Base-by-base conservation (phyloP, 169 alveolate genomes). In the Cryptosporidium sp. region DNA sequence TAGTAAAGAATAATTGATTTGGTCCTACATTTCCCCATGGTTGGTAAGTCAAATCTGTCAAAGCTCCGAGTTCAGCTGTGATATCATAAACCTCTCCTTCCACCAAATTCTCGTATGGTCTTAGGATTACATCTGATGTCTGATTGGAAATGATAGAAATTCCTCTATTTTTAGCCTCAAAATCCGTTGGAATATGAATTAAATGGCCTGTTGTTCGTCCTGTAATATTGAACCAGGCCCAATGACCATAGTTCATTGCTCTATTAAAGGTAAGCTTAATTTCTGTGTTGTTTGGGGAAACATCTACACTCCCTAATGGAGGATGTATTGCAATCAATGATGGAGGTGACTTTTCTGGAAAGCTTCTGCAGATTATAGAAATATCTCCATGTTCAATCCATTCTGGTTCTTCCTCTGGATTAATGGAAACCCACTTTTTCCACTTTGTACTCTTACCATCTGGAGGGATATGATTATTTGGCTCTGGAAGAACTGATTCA, bases 11-110 rank as follows among this genome's bases (percentile, higher is more conserved):
- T 10, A 91, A 16, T 9, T 62, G 84, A 16, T 87, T 91, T 12
- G 62, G 69, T 23, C 85, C 91, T 3, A 93, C 92, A 51, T 93
- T 92, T 52, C 94, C 95, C 95, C 94, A 91, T 1, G 95, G 95
- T 58, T 93, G 91, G 91, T 93, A 93, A n/a, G 93, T 68, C 12
- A 91, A 62, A 58, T 93, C 95, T 35, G 94, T 91, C 51, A 93
- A 53, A 33, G 93, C 93, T 31, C 95, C 95, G 33, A 85, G 62
- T 29, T 91, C 93, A 0, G 84, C 94, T 6, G 85, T 70, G 52
- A 93, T 80, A 61, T 91, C 94, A 85, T 93, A 93, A 8, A 56
- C 85, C 60, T 87, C 85, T 5, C 95, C 94, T 1, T 85, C 85
- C 9, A 87, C 72, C 12, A 92, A 62, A 16, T 92, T 87, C 31